Percentiles rank a stretch among this genome's conserved stretches.
Evolutionary conservation across 2,329 filamentous ascomycete genomes (phyloP).

Genomic region (Penicillium aurantiogriseum): DNA sequence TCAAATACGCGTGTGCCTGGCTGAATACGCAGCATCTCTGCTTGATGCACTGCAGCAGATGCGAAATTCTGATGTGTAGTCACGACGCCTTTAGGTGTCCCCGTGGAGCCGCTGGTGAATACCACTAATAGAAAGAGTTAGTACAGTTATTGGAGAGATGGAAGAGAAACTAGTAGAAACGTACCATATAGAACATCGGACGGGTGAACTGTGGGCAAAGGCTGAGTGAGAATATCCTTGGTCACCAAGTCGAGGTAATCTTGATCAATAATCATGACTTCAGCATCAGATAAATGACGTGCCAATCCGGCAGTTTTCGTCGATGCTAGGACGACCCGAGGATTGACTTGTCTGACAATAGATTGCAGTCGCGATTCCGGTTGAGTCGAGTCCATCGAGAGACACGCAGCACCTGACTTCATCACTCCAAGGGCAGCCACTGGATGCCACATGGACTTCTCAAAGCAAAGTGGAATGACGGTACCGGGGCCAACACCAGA

Average conservation of each 20-base stretch:
- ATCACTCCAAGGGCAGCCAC: not conserved
- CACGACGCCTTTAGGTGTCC: not conserved
- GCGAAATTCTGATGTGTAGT: slow-evolving; percentile 1
- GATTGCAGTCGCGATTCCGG: not conserved
- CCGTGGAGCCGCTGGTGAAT: not conserved
- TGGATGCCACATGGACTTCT: slow-evolving; percentile 2
- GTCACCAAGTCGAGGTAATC: not conserved
- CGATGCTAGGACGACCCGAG: not conserved
- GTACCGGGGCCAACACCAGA: not conserved
- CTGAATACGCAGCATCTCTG: not conserved
- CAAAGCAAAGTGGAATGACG: not conserved
- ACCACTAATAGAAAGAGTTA: not conserved
- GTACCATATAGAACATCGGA: not conserved
- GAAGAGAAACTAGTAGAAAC: not conserved
- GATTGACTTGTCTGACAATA: not conserved
- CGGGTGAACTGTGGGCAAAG: not conserved
- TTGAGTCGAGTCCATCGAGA: not conserved
- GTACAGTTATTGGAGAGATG: not conserved
- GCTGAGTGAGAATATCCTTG: not conserved
- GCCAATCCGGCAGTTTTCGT: not conserved
- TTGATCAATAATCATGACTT: not conserved
- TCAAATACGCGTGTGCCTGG: not conserved
- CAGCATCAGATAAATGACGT: not conserved
- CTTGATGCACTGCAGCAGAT: not conserved
- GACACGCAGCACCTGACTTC: not conserved